Conservation (phyloP, 305 asterid genomes). For the Plantago lanceolata region DNA sequence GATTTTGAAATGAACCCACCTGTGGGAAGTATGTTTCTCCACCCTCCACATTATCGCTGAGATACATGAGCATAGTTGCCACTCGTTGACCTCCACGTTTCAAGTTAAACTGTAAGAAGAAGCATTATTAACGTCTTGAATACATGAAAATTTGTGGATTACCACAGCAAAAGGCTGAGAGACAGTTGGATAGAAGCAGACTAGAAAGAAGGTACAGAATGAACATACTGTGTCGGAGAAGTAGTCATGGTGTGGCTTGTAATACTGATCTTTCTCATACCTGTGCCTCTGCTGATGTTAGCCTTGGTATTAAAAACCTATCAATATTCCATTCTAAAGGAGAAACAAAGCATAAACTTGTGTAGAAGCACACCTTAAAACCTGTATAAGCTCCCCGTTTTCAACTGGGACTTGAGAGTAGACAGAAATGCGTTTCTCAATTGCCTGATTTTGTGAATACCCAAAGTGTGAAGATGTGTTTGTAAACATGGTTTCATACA, state of each 20-base stretch:
- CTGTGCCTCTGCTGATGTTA: slow-evolving; percentile 86
- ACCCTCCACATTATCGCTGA: slow-evolving; percentile 78
- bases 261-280: slow-evolving; percentile 74
- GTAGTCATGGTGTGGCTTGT: slow-evolving; percentile 83
- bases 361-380: slow-evolving; percentile 49
- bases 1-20: slow-evolving; percentile 29
- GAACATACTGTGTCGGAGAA: slow-evolving; percentile 69
- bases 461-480: slow-evolving; percentile 9
- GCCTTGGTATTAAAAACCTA: slow-evolving; percentile 46
- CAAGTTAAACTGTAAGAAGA: slow-evolving; percentile 60
- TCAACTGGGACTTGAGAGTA: slow-evolving; percentile 79
- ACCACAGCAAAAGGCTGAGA: not conserved
- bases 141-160: slow-evolving; percentile 6
- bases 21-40: slow-evolving; percentile 87
- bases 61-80: slow-evolving; percentile 89
- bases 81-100: slow-evolving; percentile 89
- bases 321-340: slow-evolving; percentile 12
- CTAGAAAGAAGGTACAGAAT: slow-evolving; percentile 20
- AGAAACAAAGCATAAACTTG: slow-evolving; percentile 17
- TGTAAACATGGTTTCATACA: slow-evolving; percentile 16
- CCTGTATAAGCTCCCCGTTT: slow-evolving; percentile 91
- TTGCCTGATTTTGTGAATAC: slow-evolving; percentile 48
- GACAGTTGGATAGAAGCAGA: not conserved
- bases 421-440: slow-evolving; percentile 81
- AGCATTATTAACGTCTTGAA: slow-evolving; percentile 13